Evolutionary conservation across 139 green algal genomes (phyloP).

Genomic region (Chlorella sp.): DNA sequence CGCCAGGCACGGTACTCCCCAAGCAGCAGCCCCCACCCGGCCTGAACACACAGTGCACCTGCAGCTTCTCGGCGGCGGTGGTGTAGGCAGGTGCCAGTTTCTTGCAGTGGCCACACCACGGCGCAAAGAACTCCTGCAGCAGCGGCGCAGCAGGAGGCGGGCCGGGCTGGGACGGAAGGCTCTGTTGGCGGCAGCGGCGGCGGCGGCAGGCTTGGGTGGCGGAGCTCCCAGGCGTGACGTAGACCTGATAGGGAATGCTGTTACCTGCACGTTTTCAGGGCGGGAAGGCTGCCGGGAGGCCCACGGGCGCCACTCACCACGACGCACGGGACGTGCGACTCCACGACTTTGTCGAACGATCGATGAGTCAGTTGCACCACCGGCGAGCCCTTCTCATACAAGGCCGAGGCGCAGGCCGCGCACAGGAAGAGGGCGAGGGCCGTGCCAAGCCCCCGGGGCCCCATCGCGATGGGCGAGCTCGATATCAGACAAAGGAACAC

Average conservation of each 20-base stretch:
- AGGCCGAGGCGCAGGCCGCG: not conserved
- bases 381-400: not conserved
- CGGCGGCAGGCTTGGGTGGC: not conserved
- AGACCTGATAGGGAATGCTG: not conserved
- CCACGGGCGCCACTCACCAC: constrained; percentile 8
- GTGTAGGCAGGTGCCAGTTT: constrained; percentile 36
- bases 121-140: constrained; percentile 34
- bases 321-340: constrained; percentile 7
- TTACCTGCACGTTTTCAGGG: too few relatives aligned
- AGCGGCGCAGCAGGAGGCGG: too few relatives aligned
- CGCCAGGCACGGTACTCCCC: too few relatives aligned
- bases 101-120: constrained; percentile 56
- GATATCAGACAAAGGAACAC: not conserved
- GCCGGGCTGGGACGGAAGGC: too few relatives aligned
- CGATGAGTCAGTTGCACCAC: not conserved
- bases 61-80: constrained; percentile 29
- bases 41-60: not conserved
- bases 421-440: not conserved
- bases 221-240: not conserved
- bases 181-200: not conserved
- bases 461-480: not conserved
- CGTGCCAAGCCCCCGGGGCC: not conserved
- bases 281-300: not conserved
- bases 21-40: not conserved
- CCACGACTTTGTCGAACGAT: not conserved